Base-by-base conservation (phyloP, 1,284 basidiomycete species). In the Exobasidium cylindrosporum region DNA sequence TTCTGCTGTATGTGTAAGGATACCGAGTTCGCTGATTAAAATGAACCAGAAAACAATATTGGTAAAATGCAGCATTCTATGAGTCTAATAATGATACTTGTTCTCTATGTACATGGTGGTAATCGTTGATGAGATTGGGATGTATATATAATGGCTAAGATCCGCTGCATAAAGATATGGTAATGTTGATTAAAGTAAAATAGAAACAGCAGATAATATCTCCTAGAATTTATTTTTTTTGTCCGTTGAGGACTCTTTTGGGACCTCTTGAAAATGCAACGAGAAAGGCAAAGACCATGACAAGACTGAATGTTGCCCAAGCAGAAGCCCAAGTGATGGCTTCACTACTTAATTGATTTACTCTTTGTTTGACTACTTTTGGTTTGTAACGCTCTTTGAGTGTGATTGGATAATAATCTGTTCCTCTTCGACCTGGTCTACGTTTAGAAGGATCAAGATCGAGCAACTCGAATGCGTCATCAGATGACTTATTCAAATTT, bases 271-370 rank as follows among this genome's bases (percentile, higher is more conserved):
- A 32, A 49, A 64, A 63, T 17, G 72, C 66, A 44, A 72, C 72
- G 17, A 72, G 54, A 52, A 74, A 74, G 43, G 73, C 71, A 46
- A 73, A 67, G 46, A 74, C 65, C 50, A 73, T 69, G 45, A 74
- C 68, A 49, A 69, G 61, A 23, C 69, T 66, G 44, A 74, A 74
- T 24, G 66, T 68, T 3, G 68, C 63, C 73, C 73, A 74, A 46
- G 72, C 66, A 17, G 66, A 65, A n/a, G 69, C 64, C 67, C 70
- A 71, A n/a, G 64, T 69, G 26, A 64, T 65, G 5, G 70, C 70
- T 45, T 68, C 62, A 57, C 62, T 65, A 24, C 68, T 66, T 10
- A 65, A 67, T 13, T 68, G 63, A 32, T 60, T 60, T 7, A 69
- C 67, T 30, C 72, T 44, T 57, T 72, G 67, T 60, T 65, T 64